Evolutionary conservation across 148 eudicot species (phyloP).

Genomic region (Suaeda aralocaspica): DNA sequence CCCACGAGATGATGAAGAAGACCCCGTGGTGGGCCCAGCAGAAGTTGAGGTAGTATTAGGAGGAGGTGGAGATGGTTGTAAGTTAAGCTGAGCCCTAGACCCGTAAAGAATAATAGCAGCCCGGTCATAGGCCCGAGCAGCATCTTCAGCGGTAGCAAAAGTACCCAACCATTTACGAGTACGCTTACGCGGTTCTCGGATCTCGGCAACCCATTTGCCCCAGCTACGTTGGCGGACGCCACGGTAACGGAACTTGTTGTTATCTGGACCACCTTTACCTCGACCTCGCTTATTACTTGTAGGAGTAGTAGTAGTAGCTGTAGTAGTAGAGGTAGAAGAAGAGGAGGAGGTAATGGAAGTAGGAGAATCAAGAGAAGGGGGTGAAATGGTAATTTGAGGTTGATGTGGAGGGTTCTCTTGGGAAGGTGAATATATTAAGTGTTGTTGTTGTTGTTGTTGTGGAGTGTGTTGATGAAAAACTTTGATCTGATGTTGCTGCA

Average conservation of each 20-base stretch:
- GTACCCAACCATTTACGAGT: conserved; percentile 90
- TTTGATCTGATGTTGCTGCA: conserved; percentile 19
- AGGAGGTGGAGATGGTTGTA: conserved; percentile 43
- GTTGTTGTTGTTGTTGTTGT: conserved; percentile 19
- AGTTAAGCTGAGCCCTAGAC: conserved; percentile 72
- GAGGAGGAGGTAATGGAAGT: conserved; percentile 23
- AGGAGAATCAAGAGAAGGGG: conserved; percentile 5
- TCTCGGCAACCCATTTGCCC: conserved; percentile 99
- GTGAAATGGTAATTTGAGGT: conserved; percentile 1
- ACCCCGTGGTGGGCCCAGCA: conserved; percentile 2
- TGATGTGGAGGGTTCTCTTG: conserved; percentile 9
- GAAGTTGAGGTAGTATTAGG: conserved; percentile 17
- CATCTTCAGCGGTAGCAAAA: conserved; percentile 89
- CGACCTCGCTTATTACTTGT: conserved; percentile 31
- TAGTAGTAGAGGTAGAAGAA: conserved; percentile 19
- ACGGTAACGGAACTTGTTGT: conserved; percentile 63
- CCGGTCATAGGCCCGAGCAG: conserved; percentile 91
- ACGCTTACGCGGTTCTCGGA: conserved; percentile 80
- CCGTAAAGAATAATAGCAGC: conserved; percentile 79
- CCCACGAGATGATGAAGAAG: conserved; percentile 29
- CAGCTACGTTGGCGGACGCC: conserved; percentile 92
- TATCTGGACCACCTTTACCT: conserved; percentile 81
- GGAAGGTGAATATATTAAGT: conserved; percentile 1
- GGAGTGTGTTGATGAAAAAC: conserved; percentile 1
- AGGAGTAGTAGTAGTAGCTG: neutral